Conservation (phyloP, 2,329 filamentous ascomycete genomes). For the Talaromyces sp. region DNA sequence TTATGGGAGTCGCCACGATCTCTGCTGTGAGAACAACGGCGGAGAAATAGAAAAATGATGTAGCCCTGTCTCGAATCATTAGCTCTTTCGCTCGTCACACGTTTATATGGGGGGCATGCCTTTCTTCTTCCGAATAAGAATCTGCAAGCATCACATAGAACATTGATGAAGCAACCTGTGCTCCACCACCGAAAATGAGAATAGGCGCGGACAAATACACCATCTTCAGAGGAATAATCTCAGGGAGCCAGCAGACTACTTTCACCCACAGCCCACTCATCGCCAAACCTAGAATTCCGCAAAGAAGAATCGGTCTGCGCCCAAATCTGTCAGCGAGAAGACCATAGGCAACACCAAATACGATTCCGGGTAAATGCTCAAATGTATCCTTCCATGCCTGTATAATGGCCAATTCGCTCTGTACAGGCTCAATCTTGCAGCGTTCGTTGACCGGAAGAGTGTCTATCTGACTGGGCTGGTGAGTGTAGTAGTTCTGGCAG, state of each 20-base stretch:
- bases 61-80: not conserved
- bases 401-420: constrained; percentile 30
- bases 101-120: constrained; percentile 15
- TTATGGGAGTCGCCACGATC: constrained; percentile 27
- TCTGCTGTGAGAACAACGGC: constrained; percentile 24
- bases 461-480: not conserved
- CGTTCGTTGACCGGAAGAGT: constrained; percentile 8
- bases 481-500: constrained; percentile 23
- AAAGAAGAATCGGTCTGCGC: constrained; percentile 25
- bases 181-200: constrained; percentile 27
- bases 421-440: constrained; percentile 30
- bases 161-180: constrained; percentile 22
- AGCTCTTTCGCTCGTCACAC: not conserved
- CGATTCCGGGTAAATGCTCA: constrained; percentile 20
- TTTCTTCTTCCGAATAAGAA: constrained; percentile 28
- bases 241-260: constrained; percentile 24
- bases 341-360: constrained; percentile 29
- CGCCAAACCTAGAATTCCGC: constrained; percentile 23
- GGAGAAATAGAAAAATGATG: constrained; percentile 16
- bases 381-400: constrained; percentile 28
- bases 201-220: constrained; percentile 26
- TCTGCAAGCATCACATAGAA: constrained; percentile 28
- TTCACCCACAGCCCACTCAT: constrained; percentile 27
- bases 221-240: constrained; percentile 23
- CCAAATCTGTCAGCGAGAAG: constrained; percentile 29